Conservation (phyloP, 305 asterid species). For the Fraxinus ornus region DNA sequence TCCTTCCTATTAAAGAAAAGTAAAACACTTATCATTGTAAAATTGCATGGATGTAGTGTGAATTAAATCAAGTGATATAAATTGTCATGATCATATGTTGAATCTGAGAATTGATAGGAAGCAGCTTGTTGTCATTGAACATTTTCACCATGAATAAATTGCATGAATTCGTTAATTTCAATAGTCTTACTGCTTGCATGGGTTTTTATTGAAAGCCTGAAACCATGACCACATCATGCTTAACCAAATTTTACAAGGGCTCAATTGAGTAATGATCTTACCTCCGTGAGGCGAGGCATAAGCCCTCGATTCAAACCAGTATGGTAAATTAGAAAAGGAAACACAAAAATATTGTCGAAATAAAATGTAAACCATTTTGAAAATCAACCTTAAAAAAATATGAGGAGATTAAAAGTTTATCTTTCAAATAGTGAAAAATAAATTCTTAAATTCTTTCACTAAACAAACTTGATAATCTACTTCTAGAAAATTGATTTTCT, state of each 20-base stretch:
- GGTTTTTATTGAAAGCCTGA: not conserved
- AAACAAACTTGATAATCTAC: not conserved
- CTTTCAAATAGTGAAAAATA: not conserved
- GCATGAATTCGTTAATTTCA: not conserved
- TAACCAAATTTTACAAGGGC: not conserved
- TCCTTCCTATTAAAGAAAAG: conserved; percentile 8
- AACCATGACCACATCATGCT: not conserved
- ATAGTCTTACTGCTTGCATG: not conserved
- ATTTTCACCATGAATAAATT: not conserved
- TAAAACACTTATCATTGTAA: not conserved
- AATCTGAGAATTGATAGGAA: not conserved
- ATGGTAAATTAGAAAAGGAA: not conserved
- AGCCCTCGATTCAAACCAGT: not conserved
- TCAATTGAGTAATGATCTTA: not conserved
- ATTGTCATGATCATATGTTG: not conserved
- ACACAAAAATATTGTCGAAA: not conserved
- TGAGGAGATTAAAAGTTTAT: not conserved
- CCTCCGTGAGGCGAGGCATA: not conserved
- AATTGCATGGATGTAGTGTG: not conserved
- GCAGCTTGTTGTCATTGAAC: not conserved
- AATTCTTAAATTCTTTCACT: not conserved
- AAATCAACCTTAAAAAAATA: not conserved
- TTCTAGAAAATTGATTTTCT: not conserved
- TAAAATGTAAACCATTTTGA: not conserved
- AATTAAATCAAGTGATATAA: not conserved